Evolutionary conservation across 495 filamentous ascomycete genomes (phyloP).

Genomic region (Darksidea phi): DNA sequence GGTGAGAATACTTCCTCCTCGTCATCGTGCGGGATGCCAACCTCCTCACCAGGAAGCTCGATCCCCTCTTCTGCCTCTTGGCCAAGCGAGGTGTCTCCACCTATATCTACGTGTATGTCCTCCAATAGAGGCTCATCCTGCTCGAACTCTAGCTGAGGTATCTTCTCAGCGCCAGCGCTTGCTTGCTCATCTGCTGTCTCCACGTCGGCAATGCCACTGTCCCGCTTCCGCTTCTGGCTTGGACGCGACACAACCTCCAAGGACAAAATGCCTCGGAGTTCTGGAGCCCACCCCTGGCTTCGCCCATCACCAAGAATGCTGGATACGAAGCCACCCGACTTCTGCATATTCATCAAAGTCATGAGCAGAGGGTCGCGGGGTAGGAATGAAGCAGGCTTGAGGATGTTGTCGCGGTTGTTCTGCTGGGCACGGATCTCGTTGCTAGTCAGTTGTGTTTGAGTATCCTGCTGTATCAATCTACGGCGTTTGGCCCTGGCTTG

Average conservation of each 20-base stretch:
- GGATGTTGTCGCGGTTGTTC: conserved; percentile 72
- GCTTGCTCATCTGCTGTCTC: conserved; percentile 63
- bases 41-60: conserved; percentile 21
- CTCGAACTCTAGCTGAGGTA: conserved; percentile 42
- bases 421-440: conserved; percentile 74
- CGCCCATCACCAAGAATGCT: conserved; percentile 74
- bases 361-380: conserved; percentile 82
- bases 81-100: conserved; percentile 33
- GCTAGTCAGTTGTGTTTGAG: conserved; percentile 58
- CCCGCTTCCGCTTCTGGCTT: conserved; percentile 91
- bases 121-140: conserved; percentile 23
- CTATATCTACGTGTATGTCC: conserved; percentile 17
- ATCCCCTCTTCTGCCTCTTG: conserved; percentile 21
- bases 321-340: conserved; percentile 81
- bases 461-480: conserved; percentile 69
- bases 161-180: conserved; percentile 23
- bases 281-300: conserved; percentile 80
- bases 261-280: conserved; percentile 80
- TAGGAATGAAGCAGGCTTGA: conserved; percentile 74
- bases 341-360: conserved; percentile 85
- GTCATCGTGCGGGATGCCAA: conserved; percentile 29
- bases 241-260: conserved; percentile 73
- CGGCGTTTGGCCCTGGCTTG: conserved; percentile 70
- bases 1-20: conserved; percentile 38
- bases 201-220: conserved; percentile 80